Base-by-base conservation (phyloP, 2,329 filamentous ascomycete genomes). In the Dactylella cylindrospora region DNA sequence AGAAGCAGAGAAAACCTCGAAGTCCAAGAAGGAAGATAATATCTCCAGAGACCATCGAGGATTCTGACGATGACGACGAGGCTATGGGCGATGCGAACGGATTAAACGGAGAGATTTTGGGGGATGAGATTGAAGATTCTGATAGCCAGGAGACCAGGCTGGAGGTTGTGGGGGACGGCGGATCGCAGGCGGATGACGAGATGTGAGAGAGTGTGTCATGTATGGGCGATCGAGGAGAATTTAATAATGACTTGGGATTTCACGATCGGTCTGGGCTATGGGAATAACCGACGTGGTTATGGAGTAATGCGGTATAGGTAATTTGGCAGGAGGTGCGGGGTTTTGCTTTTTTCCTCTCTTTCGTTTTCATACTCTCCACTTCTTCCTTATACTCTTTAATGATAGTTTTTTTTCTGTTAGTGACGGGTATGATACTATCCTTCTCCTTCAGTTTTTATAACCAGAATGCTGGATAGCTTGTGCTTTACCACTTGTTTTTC, bases 191-290 rank as follows among this genome's bases (percentile, higher is more conserved):
- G 12, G 54, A 52, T 25, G 46, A 52, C 31, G 54, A 52, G 25
- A 52, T 46, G 54, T 46, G 54, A 5, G 46, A 52, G 35, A 61
- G 54, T 38, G 54, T 46, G 2, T 29, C 41, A 15, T 41, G n/a
- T n/a, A 46, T 35, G 54, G 33, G 22, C 41, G 31, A 17, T 46
- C 26, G 28, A 52, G 26, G 19, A 60, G 31, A 15, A 52, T 28
- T 39, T 52, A 51, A 40, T 23, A n/a, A n/a, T n/a, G n/a, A n/a
- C n/a, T n/a, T n/a, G n/a, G n/a, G n/a, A n/a, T n/a, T n/a, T n/a
- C n/a, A n/a, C n/a, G n/a, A n/a, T n/a, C n/a, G n/a, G n/a, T n/a
- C n/a, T n/a, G n/a, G n/a, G n/a, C n/a, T n/a, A n/a, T n/a, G n/a
- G n/a, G n/a, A n/a, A n/a, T n/a, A n/a, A n/a, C n/a, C n/a, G n/a